Percentiles rank a stretch among this genome's conserved stretches.
These are phyloP conservation scores for Trichosporon inkin DNA, from an alignment of 1,284 basidiomycete species.

Conservation along the genomic window DNA sequence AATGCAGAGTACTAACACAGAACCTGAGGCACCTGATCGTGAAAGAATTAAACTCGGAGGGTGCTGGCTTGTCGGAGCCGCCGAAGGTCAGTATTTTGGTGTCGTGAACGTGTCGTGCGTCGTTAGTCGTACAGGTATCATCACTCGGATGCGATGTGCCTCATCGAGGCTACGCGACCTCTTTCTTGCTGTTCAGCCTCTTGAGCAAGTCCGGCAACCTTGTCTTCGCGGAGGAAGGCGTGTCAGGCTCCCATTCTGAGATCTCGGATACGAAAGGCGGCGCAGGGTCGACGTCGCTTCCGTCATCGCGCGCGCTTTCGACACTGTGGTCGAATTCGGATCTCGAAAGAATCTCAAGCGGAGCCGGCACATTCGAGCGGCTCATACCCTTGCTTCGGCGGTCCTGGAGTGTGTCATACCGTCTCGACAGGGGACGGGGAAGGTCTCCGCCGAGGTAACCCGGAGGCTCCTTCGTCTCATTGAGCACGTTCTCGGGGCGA, in stretches of 20 bases:
- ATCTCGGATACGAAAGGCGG: not conserved
- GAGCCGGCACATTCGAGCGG: not conserved
- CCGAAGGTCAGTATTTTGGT: no score
- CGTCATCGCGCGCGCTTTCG: not conserved
- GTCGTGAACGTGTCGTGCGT: not conserved
- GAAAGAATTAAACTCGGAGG: no score
- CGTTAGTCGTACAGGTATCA: not conserved
- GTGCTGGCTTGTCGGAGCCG: no score
- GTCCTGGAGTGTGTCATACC: not conserved
- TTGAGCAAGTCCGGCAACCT: not conserved
- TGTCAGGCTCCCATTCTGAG: not conserved
- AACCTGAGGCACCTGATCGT: no score
- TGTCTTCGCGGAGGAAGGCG: not conserved
- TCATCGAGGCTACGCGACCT: not conserved
- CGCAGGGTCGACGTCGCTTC: not conserved
- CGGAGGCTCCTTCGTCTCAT: not conserved
- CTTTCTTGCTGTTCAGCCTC: not conserved
- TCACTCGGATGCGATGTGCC: no score
- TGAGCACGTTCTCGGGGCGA: not conserved
- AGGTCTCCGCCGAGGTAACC: not conserved
- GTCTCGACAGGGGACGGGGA: not conserved
- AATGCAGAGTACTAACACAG: no score
- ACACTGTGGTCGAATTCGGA: not conserved
- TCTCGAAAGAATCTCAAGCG: not conserved
- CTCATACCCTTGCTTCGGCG: not conserved